Evolutionary conservation across 2,329 filamentous ascomycete species (phyloP).

Genomic region (Aspergillus aculeatus): DNA sequence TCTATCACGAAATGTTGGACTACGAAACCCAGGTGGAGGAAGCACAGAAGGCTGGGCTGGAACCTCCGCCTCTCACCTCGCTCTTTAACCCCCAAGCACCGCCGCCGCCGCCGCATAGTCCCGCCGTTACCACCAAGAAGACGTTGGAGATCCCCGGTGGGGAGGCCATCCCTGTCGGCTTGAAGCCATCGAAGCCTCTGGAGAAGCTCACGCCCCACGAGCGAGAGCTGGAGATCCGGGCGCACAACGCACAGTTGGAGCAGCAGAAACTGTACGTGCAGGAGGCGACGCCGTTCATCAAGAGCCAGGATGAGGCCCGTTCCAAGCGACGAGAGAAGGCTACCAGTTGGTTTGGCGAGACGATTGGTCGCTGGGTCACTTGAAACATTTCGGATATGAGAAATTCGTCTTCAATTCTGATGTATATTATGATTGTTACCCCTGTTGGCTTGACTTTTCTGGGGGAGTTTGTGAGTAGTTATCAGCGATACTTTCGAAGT

Average conservation of each 20-base stretch:
- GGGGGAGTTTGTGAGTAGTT: not conserved
- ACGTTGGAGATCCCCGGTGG: constrained; percentile 37
- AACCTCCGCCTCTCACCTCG: constrained; percentile 45
- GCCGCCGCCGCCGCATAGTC: constrained; percentile 10
- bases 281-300: constrained; percentile 38
- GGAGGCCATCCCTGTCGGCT: constrained; percentile 34
- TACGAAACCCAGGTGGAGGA: constrained; percentile 75
- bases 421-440: constrained; percentile 17
- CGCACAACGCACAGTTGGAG: constrained; percentile 38
- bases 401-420: constrained; percentile 7
- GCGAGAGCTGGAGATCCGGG: constrained; percentile 45
- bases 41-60: constrained; percentile 44
- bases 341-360: constrained; percentile 45
- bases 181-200: constrained; percentile 39
- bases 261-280: constrained; percentile 38
- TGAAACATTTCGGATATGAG: constrained; percentile 16
- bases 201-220: constrained; percentile 47
- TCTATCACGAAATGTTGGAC: constrained; percentile 82
- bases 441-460: not conserved
- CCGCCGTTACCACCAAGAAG: constrained; percentile 16
- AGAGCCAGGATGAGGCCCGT: constrained; percentile 38
- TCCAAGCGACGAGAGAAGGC: constrained; percentile 40
- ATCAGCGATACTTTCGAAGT: not conserved
- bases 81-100: constrained; percentile 43
- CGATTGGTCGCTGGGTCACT: constrained; percentile 42